A percentile compares a stretch with the other conserved stretches of the same genome.
These are phyloP conservation scores for Malus sieversii DNA, from an alignment of 306 rosid genomes.

Conservation along the genomic window DNA sequence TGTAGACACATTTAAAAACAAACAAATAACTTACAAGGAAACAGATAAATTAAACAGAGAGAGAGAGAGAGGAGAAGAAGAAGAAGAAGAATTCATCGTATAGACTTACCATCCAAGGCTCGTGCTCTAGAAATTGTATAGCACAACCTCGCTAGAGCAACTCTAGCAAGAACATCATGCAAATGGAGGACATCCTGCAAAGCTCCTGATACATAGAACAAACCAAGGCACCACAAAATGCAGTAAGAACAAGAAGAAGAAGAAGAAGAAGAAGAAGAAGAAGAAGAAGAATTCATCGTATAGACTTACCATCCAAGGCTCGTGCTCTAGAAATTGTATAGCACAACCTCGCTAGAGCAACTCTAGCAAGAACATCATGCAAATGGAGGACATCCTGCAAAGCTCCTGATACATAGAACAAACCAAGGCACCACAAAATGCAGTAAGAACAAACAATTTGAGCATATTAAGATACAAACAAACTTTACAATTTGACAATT, in stretches of 20 bases:
- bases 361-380: slow-evolving; percentile 96
- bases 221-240: not conserved
- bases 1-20: slow-evolving; percentile 30
- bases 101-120: slow-evolving; percentile 64
- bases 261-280: not conserved
- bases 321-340: slow-evolving; percentile 77
- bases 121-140: slow-evolving; percentile 77
- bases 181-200: slow-evolving; percentile 94
- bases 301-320: slow-evolving; percentile 64
- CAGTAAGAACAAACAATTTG: not conserved
- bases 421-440: not conserved
- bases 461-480: not conserved
- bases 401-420: slow-evolving; percentile 55
- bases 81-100: not conserved
- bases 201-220: slow-evolving; percentile 55
- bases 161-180: slow-evolving; percentile 96
- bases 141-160: slow-evolving; percentile 85
- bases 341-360: slow-evolving; percentile 85
- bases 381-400: slow-evolving; percentile 94
- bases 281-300: not conserved
- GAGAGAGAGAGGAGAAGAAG: not conserved
- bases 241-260: not conserved
- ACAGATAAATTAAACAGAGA: not conserved
- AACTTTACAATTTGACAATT: too few species aligned
- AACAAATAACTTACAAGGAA: slow-evolving; percentile 6